A percentile compares a stretch with the other conserved stretches of the same genome.
Evolutionary conservation across 129 eudicot species (phyloP).

Genomic region (Centella asiatica): DNA sequence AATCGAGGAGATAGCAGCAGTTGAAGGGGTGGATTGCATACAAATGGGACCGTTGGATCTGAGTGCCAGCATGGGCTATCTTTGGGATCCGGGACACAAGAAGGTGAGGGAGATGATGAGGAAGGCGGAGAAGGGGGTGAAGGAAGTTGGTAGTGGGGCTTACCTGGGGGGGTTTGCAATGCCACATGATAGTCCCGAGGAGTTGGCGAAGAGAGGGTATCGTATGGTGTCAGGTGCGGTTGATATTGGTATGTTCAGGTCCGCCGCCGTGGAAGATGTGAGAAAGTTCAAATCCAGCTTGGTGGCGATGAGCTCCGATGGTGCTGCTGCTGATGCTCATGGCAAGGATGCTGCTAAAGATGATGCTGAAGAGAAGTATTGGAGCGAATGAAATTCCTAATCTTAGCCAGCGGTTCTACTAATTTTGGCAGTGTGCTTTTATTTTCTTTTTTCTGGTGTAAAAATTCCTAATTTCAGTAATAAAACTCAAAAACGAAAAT

Average conservation of each 20-base stretch:
- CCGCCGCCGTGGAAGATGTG: constrained; percentile 74
- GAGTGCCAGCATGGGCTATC: constrained; percentile 88
- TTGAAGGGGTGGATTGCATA: constrained; percentile 90
- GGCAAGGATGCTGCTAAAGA: constrained; percentile 23
- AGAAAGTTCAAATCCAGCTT: constrained; percentile 44
- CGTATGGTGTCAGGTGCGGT: constrained; percentile 78
- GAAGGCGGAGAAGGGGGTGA: constrained; percentile 63
- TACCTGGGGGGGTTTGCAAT: constrained; percentile 69
- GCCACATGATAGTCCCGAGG: constrained; percentile 58
- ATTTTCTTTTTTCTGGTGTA: too few species aligned
- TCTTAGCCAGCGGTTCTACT: too few species aligned
- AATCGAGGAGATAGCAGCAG: constrained; percentile 58
- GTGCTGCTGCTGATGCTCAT: constrained; percentile 16
- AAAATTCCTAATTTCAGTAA: too few species aligned
- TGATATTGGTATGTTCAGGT: constrained; percentile 67
- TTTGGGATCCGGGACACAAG: constrained; percentile 95
- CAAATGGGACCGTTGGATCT: constrained; percentile 97
- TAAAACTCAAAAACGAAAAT: too few species aligned
- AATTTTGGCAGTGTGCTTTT: too few species aligned
- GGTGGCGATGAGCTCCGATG: constrained; percentile 12
- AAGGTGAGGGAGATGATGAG: constrained; percentile 65
- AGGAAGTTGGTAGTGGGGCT: constrained; percentile 23
- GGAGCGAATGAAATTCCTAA: constrained; percentile 79
- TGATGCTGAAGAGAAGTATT: constrained; percentile 29
- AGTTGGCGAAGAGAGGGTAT: constrained; percentile 65